Evolutionary conservation across 345 rosid species (phyloP), one percentile per base, ranked within the genome.

Genomic region (Linum trigynum): DNA sequence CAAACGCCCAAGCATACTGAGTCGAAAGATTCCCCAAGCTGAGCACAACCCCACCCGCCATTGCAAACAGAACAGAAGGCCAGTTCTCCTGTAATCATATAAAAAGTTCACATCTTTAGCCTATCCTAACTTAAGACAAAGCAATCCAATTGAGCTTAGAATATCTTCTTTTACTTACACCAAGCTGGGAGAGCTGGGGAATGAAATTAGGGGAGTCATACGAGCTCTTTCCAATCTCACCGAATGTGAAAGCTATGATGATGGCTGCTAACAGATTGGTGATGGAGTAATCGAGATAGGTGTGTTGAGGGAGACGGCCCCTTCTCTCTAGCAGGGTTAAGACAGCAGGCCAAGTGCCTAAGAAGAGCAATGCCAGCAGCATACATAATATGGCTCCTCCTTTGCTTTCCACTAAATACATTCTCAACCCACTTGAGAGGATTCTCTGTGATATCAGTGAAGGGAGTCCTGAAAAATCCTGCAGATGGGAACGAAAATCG

Each of bases 341-440:
- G 43, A 89, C 11, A 67, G 90, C 98, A 66, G 95, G 98, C 92
- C 92, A 91, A 67, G 96, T 89, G 32, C 98, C 96, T 67, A 91
- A 69, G 75, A 85, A 87, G 61, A 84, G 64, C 42, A 91, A 75
- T 59, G 92, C 78, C 5, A 89, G 74, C 59, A 83, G 64, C 85
- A 89, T 82, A 63, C 98, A 89, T 66, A 65, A 69, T 53, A 91
- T 84, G 59, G 92, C 98, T 51, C 90, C 98, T 65, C 76, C 92
- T 81, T 87, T 87, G 86, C 90, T 88, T 78, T 84, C 90, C 70
- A 92, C 85, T 53, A 84, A 12, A 81, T 77, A 89, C 88, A 92
- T 87, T 55, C 74, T 76, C 77, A 77, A 67, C 16, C 38, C 70
- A 51, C 62, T 3, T 7, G 38, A 53, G 15, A 61, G 6, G 42